Base-by-base conservation (phyloP, 2,329 filamentous ascomycete genomes). In the Talaromyces albobiverticillius region DNA sequence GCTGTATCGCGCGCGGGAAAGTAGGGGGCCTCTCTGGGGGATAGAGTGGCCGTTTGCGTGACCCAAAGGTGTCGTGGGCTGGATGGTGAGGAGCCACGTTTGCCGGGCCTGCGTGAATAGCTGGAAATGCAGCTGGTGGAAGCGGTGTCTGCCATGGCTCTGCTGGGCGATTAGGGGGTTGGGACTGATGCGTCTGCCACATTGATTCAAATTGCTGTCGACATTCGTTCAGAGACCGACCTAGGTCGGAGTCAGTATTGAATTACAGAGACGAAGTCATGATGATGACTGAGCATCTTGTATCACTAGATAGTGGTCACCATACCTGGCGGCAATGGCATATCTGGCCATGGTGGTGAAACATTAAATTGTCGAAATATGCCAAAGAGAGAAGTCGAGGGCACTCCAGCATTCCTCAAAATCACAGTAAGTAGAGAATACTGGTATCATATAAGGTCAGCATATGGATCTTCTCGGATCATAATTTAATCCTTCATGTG, bases 261-360 rank as follows among this genome's bases (percentile, higher is more conserved):
- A 49, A 5, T 14, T 23, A 16, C 16, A 57, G 53, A 48, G 18
- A 31, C 54, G 53, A 52, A 43, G 48, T 53, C 53, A 10, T 14
- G 10, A 23, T 11, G n/a, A n/a, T 26, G 14, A 13, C n/a, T 38
- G n/a, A 20, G 16, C 9, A n/a, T 38, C 34, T 38, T 10, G 34
- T 14, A 51, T 16, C 18, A 46, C 2, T 29, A 25, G 20, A 41
- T 9, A 5, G 54, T 43, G 53, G 57, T 31, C 43, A 55, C 58
- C 45, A 59, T 74, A 75, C 72, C 72, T 71, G 67, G 62, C 57
- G 72, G 72, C 51, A 75, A 66, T 34, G 71, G 72, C 50, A 75
- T 75, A 61, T 75, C 67, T 46, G 61, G 60, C 71, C 71, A 75
- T 52, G 57, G 66, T 46, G 72, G 71, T 34, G 51, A 54, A 51